phyloP scores from a whole-genome alignment of 768 basidiomycete species.

The Trametes gibbosa region DNA sequence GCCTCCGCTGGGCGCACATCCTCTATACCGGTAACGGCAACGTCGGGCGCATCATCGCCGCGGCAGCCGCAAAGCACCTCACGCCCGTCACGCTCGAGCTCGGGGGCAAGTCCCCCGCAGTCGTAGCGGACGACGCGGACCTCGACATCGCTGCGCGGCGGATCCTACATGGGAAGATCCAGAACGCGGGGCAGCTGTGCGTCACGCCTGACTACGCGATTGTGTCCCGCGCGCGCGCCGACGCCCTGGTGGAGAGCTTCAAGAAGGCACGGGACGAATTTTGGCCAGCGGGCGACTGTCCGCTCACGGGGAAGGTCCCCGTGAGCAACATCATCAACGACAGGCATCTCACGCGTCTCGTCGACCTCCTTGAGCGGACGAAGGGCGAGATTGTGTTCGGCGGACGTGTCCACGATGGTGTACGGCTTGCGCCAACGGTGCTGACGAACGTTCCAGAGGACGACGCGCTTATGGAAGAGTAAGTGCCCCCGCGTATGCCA shows the following conservation, averaged over 20 bases:
- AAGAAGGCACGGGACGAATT: slow-evolving; percentile 44
- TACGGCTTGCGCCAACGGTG: slow-evolving; percentile 58
- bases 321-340: slow-evolving; percentile 54
- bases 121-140: slow-evolving; percentile 42
- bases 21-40: slow-evolving; percentile 33
- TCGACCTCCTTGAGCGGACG: slow-evolving; percentile 48
- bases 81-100: slow-evolving; percentile 44
- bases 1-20: slow-evolving; percentile 40
- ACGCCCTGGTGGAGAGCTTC: slow-evolving; percentile 45
- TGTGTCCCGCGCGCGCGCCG: slow-evolving; percentile 40
- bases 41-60: slow-evolving; percentile 40
- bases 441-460: slow-evolving; percentile 49
- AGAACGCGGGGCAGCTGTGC: slow-evolving; percentile 62
- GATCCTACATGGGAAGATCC: slow-evolving; percentile 63
- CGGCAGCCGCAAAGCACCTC: slow-evolving; percentile 42
- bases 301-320: slow-evolving; percentile 38
- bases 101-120: slow-evolving; percentile 44
- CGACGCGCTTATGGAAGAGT: slow-evolving; percentile 66
- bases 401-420: slow-evolving; percentile 39
- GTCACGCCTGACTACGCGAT: slow-evolving; percentile 47
- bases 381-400: slow-evolving; percentile 57
- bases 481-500: slow-evolving; percentile 14
- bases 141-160: slow-evolving; percentile 57
- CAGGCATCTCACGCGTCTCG: slow-evolving; percentile 52
- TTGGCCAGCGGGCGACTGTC: slow-evolving; percentile 47